Conservation (phyloP, 148 eudicot species). For the Persicaria maculosa region DNA sequence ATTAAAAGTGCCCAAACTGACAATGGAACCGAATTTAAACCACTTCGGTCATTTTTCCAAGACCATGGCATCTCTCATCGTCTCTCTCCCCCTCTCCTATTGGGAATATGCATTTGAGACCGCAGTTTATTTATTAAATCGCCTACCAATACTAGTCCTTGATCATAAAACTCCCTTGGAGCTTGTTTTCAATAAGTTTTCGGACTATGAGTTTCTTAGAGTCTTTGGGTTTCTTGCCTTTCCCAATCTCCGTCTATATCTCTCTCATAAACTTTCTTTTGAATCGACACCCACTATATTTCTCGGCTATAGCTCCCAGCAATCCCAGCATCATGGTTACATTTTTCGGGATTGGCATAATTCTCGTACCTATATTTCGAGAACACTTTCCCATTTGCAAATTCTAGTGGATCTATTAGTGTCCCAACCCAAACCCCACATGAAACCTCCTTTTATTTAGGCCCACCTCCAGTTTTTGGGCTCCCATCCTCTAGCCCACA, state of each 20-base stretch:
- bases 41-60: too few relatives aligned
- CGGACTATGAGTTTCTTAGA: neutral
- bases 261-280: too few relatives aligned
- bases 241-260: neutral
- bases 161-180: neutral
- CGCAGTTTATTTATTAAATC: too few relatives aligned
- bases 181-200: too few relatives aligned
- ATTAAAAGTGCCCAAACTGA: too few relatives aligned
- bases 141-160: too few relatives aligned
- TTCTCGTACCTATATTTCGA: neutral
- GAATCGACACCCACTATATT: neutral
- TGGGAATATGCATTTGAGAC: too few relatives aligned
- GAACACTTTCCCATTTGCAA: neutral
- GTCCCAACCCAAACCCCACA: neutral
- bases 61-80: too few relatives aligned
- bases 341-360: neutral
- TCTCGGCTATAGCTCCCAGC: neutral
- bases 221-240: neutral
- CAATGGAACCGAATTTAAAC: too few relatives aligned
- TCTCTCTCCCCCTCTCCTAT: too few relatives aligned
- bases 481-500: neutral
- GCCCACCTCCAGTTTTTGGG: neutral
- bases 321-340: neutral
- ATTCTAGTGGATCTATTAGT: too few relatives aligned
- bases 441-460: neutral